phyloP scores from a whole-genome alignment of 768 basidiomycete genomes.

The Russula sp. region DNA sequence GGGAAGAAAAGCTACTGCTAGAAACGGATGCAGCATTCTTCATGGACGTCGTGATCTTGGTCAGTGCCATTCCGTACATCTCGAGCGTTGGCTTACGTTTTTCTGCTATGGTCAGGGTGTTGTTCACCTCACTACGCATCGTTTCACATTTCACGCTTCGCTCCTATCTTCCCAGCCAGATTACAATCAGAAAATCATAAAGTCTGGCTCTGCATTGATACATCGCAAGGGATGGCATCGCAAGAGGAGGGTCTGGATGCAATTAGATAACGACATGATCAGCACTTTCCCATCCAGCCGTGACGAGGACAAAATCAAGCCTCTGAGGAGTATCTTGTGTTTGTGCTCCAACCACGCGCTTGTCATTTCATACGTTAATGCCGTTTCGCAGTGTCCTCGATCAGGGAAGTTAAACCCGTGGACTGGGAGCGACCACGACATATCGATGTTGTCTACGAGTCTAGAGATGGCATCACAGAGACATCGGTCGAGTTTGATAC shows the following conservation, averaged over 20 bases:
- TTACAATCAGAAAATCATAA: slow-evolving; percentile 36
- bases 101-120: slow-evolving; percentile 38
- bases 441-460: slow-evolving; percentile 36
- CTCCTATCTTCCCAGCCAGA: slow-evolving; percentile 43
- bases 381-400: slow-evolving; percentile 39
- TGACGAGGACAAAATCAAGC: slow-evolving; percentile 49
- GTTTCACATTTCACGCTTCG: slow-evolving; percentile 59
- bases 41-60: slow-evolving; percentile 45
- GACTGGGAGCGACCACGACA: slow-evolving; percentile 42
- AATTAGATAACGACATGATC: slow-evolving; percentile 55
- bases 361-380: background rate
- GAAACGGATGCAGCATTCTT: slow-evolving; percentile 49
- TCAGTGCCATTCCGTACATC: slow-evolving; percentile 27
- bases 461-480: slow-evolving; percentile 26
- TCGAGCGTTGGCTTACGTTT: slow-evolving; percentile 8
- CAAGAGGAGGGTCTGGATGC: slow-evolving; percentile 53
- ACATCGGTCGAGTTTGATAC: slow-evolving; percentile 50
- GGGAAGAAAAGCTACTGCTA: slow-evolving; percentile 45
- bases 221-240: slow-evolving; percentile 41
- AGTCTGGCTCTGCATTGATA: slow-evolving; percentile 45
- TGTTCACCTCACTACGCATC: slow-evolving; percentile 59
- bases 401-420: slow-evolving; percentile 40
- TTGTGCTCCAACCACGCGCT: slow-evolving; percentile 25
- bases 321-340: slow-evolving; percentile 49
- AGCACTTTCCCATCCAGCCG: slow-evolving; percentile 50